Base-by-base conservation (phyloP, 192 early-diverging fungal genomes). In the Coemansia sp. region DNA sequence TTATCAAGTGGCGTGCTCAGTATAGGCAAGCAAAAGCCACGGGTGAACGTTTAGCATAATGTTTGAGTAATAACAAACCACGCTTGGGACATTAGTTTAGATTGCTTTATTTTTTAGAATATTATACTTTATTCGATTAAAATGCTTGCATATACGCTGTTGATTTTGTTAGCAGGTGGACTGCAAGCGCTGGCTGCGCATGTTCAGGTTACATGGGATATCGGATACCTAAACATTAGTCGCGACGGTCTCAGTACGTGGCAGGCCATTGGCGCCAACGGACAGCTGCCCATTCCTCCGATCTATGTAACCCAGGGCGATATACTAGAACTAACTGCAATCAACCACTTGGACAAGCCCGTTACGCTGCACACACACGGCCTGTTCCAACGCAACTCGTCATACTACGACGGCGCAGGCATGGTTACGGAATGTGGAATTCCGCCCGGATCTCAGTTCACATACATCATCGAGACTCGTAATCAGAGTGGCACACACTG, bases 401-500 rank as follows among this genome's bases (percentile, higher is more conserved):
- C 57, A 59, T 84, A 84, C 62, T 72, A 85, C 50, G 93, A 93
- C 74, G 91, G 92, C 9, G 78, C 88, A 0, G 66, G 79, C 16
- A 85, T 82, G 64, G 81, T 87, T 51, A 88, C 86, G 6, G 85
- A 93, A 69, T 92, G 93, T 66, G 83, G 83, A 7, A 93, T 94
- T 57, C 88, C 90, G 14, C 74, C 85, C 1, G 85, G 85, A 6
- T 59, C 59, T n/a, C 73, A 58, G 32, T 88, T 87, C 59, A 87
- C 89, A 5, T 94, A 94, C 61, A 72, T 73, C 7, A 85, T 88
- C 60, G 56, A 73, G 16, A 43, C 41, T 5, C 64, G 87, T 10
- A 65, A 80, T 39, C 89, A 95, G 66, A 66, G 82, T 23, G 93
- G 93, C 27, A 92, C 90, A 26, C 93, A 84, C 77, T 95, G 93